A percentile compares a stretch with the other conserved stretches of the same genome.
Conservation (phyloP, 208 protist species). For the Acanthamoeba rhysodes region DNA sequence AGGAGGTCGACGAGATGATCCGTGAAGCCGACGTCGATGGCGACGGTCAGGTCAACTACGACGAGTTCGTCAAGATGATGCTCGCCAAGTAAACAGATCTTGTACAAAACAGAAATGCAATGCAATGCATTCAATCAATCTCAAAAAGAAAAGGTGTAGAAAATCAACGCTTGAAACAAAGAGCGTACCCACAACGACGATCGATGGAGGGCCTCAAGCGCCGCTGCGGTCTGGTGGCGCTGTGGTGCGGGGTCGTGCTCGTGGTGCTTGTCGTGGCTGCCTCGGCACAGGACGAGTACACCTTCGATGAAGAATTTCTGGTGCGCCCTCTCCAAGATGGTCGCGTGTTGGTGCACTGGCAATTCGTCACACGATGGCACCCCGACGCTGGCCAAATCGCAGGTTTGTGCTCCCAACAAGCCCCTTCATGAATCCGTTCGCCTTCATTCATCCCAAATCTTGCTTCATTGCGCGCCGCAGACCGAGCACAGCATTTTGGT, state of each 20-base stretch:
- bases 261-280: background rate
- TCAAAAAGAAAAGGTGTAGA: background rate
- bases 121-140: background rate
- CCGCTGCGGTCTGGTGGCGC: background rate
- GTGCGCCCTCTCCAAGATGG: constrained; percentile 63
- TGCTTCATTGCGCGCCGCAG: background rate
- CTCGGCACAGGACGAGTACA: background rate
- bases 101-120: constrained; percentile 84
- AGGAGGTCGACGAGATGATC: constrained; percentile 95
- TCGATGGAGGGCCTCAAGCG: background rate
- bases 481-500: constrained; percentile 56
- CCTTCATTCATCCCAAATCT: background rate
- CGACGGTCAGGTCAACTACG: constrained; percentile 93
- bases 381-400: background rate
- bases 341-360: constrained; percentile 31
- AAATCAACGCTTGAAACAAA: no score
- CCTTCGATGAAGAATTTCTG: constrained; percentile 64
- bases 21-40: constrained; percentile 92
- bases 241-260: background rate
- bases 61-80: constrained; percentile 93
- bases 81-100: constrained; percentile 72
- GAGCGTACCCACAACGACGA: no score
- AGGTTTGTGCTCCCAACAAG: no score
- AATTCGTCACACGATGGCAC: constrained; percentile 57
- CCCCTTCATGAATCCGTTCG: background rate